A percentile compares a stretch with the other conserved stretches of the same genome.
Evolutionary conservation across 75 land plant genomes (phyloP).

Genomic region (Sequoiadendron giganteum): DNA sequence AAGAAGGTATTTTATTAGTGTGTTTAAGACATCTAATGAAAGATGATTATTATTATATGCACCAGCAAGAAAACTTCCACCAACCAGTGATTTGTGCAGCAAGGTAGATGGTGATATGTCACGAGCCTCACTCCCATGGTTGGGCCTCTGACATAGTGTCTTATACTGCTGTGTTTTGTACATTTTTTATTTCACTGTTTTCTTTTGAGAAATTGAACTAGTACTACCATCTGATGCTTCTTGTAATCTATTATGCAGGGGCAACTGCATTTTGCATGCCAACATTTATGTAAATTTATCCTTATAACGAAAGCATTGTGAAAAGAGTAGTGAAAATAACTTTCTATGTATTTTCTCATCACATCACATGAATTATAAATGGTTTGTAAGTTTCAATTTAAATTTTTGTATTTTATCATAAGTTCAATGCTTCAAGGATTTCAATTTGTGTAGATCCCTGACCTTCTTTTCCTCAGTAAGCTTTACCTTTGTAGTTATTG

Average conservation of each 20-base stretch:
- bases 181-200: neutral
- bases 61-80: neutral
- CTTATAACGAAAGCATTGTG: neutral
- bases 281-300: neutral
- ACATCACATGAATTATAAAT: neutral
- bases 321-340: neutral
- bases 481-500: neutral
- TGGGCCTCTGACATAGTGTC: neutral
- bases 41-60: neutral
- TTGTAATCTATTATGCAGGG: neutral
- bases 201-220: neutral
- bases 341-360: neutral
- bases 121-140: neutral
- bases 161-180: neutral
- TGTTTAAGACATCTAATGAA: neutral
- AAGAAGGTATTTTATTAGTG: neutral
- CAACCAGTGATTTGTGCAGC: neutral
- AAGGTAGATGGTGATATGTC: neutral
- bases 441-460: neutral
- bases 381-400: neutral
- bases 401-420: neutral
- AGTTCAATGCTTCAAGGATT: neutral
- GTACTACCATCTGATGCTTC: neutral
- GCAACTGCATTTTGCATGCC: neutral
- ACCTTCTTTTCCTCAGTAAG: neutral